Base-by-base conservation (phyloP, 805 yeast genomes). In the Kluyveromyces nonfermentans region DNA sequence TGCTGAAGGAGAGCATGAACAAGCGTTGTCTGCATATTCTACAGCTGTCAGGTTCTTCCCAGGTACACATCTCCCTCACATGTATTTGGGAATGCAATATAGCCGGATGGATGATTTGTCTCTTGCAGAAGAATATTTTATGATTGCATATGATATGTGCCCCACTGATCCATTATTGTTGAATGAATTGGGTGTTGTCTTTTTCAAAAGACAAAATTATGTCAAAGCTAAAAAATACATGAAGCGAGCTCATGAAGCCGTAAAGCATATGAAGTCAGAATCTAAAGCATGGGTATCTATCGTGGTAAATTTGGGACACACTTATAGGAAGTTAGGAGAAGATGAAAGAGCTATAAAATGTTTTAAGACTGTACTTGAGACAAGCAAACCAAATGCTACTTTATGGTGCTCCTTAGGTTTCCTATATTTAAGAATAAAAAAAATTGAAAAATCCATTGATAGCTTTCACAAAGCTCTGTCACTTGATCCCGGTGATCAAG, bases 1-100 rank as follows among this genome's bases (percentile, higher is more conserved):
- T 0, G 82, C 85, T 2, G 98, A 93, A 61, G 95, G 96, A n/a
- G 99, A 93, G 63, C 97, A 93, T 61, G 99, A 93, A 61, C 97
- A 93, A 63, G 97, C 97, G 1, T 83, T 93, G 18, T 83, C 96
- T 45, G 97, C 97, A 0, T 93, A 89, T 63, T 89, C 97, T 1
- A 89, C 95, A 10, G 97, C 97, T 0, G 87, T 96, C 1, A 70
- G 96, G 48, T 72, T 89, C 35, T 93, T 93, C 56, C 88, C 89
- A 0, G 95, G 95, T 1, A 81, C 89, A 3, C 97, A 93, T 60
- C 65, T 89, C 38, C 97, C 98, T 1, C 79, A 84, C 55, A 66
- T 93, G 46, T 90, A 85, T 55, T 69, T 93, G 33, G 99, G 98
- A 1, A 93, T 93, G 96, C 97, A 93, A 67, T 90, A 93, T 61